Base-by-base conservation (phyloP, 371 early-diverging fungal species). In the Nematocida major region DNA sequence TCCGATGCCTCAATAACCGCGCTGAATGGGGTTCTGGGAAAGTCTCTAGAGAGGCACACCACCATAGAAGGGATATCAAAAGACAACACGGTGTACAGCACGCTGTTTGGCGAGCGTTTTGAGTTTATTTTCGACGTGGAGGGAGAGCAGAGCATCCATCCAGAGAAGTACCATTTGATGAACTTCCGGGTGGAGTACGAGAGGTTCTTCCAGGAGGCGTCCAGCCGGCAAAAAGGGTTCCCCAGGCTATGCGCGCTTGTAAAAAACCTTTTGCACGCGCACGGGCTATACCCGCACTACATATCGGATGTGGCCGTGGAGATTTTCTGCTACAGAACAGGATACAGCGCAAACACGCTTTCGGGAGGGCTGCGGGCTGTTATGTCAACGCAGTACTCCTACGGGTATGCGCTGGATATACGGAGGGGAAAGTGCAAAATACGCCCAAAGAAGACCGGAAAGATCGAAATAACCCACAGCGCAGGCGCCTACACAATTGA, bases 271-370 rank as follows among this genome's bases (percentile, higher is more conserved):
- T 34, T 73, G 18, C 36, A 48, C 36, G 45, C 76, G 0, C 76
- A 73, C 34, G 76, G 76, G 13, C 20, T 73, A 50, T 73, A 73
- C 40, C 76, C 76, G 13, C 59, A 62, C 34, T 50, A 73, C 30
- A 42, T 73, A 15, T n/a, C 30, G 0, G 63, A 63, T 34, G 51
- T 40, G 30, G 51, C 62, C 9, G 65, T 73, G 32, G 76, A 73
- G 51, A 38, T 73, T 9, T 50, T 73, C 47, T 73, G 76, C 32
- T 63, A 59, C n/a, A 42, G 65, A 61, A 63, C 65, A 4, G 62
- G 62, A 4, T 20, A 30, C 20, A 51, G 53, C 3, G 26, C 34
- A 45, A 43, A 30, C 15, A 73, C 76, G 18, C 62, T 73, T 15
- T 38, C 51, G 7, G 61, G 76, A 1, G 76, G 63, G 1, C n/a